A percentile compares a stretch with the other conserved stretches of the same genome.
Conservation (phyloP, 2,329 filamentous ascomycete genomes). For the Nannizzia gypsea region DNA sequence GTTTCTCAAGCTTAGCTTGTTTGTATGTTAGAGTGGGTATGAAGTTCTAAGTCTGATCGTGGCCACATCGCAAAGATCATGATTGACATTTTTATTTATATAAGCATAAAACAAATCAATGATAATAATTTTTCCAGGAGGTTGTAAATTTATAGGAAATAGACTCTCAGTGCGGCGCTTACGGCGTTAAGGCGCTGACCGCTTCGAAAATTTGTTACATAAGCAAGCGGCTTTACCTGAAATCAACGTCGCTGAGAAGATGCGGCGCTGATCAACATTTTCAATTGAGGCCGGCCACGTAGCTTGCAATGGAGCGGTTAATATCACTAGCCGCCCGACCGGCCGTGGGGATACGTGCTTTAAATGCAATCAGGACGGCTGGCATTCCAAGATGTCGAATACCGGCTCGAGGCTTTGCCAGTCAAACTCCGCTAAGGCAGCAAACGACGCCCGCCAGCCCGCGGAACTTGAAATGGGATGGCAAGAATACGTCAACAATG, state of each 20-base stretch:
- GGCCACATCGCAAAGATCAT: too few relatives aligned
- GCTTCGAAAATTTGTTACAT: not conserved
- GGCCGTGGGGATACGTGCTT: not conserved
- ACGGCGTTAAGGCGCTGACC: not conserved
- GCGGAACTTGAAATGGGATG: constrained; percentile 22
- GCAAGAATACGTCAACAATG: constrained; percentile 47
- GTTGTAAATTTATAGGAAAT: too few relatives aligned
- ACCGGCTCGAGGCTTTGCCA: constrained; percentile 8
- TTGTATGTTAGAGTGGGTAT: too few relatives aligned
- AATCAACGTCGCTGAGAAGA: not conserved
- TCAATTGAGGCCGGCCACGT: not conserved
- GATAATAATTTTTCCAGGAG: too few relatives aligned
- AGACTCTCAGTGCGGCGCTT: not conserved
- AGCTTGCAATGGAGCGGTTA: not conserved
- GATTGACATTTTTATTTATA: too few relatives aligned
- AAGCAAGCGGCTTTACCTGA: not conserved
- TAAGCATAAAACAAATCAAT: too few relatives aligned
- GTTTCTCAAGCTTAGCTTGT: not conserved
- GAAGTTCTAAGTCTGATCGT: too few relatives aligned
- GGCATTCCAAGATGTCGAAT: not conserved
- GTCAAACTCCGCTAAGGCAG: constrained; percentile 6
- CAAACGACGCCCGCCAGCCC: constrained; percentile 1
- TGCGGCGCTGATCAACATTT: not conserved
- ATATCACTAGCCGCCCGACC: not conserved
- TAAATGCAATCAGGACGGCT: not conserved